Percentiles rank a stretch among this genome's conserved stretches.
phyloP scores from a whole-genome alignment of 2,329 filamentous ascomycete species.

The Paecilomyces dactylethromorphus region DNA sequence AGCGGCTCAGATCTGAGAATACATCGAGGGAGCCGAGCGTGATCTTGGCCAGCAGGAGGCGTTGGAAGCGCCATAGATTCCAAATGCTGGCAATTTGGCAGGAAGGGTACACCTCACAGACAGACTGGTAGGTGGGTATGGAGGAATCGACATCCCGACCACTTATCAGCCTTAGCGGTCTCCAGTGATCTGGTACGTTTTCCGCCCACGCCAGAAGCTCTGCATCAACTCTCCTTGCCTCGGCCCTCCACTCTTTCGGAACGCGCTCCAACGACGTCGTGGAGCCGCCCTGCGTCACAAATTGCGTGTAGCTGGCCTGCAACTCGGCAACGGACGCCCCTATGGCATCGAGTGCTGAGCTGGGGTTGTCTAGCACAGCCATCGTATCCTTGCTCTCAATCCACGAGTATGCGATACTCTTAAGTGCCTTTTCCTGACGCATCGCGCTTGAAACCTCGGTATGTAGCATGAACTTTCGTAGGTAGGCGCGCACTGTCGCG shows the following conservation, averaged over 20 bases:
- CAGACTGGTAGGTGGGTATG: slow-evolving; percentile 13
- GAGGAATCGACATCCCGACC: slow-evolving; percentile 11
- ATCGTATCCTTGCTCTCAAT: slow-evolving; percentile 5
- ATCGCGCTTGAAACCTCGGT: slow-evolving; percentile 12
- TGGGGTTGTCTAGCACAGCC: slow-evolving; percentile 1
- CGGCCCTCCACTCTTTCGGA: background rate
- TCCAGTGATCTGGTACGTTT: slow-evolving; percentile 12
- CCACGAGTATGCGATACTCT: slow-evolving; percentile 7
- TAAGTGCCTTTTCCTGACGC: slow-evolving; percentile 9
- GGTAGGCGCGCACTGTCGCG: background rate
- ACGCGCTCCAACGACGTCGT: background rate
- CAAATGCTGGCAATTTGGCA: slow-evolving; percentile 14
- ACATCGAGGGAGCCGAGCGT: background rate
- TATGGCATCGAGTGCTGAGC: background rate
- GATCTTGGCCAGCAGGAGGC: background rate
- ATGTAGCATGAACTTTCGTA: slow-evolving; percentile 13
- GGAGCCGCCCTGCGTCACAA: background rate
- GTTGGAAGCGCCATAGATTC: background rate
- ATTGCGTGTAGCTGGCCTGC: background rate
- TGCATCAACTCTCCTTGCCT: background rate
- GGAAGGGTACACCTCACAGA: slow-evolving; percentile 15
- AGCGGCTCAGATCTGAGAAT: background rate
- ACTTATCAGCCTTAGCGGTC: slow-evolving; percentile 10
- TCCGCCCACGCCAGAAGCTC: slow-evolving; percentile 7
- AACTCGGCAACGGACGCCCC: background rate